Evolutionary conservation across 305 asterid species (phyloP).

Genomic region (Solanum aculeatissimum): DNA sequence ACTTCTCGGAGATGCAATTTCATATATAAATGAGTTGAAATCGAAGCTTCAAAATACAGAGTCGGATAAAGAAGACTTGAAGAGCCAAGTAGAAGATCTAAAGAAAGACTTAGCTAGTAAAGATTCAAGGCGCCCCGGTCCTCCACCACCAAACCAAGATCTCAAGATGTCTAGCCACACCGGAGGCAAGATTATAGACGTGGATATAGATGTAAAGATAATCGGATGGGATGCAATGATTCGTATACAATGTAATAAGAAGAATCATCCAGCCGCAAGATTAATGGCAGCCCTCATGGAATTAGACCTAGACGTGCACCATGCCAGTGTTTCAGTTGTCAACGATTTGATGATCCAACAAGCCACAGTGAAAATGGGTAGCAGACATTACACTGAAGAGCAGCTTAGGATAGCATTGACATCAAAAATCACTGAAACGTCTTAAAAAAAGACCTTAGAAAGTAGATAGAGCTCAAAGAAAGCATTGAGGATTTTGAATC

Average conservation of each 20-base stretch:
- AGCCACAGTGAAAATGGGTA: constrained; percentile 79
- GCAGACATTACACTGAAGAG: constrained; percentile 51
- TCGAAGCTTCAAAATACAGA: constrained; percentile 46
- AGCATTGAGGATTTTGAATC: neutral
- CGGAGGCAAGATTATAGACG: constrained; percentile 9
- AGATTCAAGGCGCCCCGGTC: neutral
- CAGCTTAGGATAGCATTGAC: constrained; percentile 66
- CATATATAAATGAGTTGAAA: constrained; percentile 68
- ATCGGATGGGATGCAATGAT: constrained; percentile 80
- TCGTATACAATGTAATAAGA: constrained; percentile 57
- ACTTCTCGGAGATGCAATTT: constrained; percentile 75
- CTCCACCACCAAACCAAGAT: constrained; percentile 17
- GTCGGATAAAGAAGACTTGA: constrained; percentile 41
- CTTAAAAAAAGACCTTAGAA: neutral
- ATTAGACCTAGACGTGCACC: constrained; percentile 65
- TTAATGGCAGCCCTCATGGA: constrained; percentile 77
- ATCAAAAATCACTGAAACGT: constrained; percentile 31
- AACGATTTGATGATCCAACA: constrained; percentile 85
- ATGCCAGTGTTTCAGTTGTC: constrained; percentile 79
- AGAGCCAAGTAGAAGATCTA: constrained; percentile 31
- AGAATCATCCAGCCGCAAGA: constrained; percentile 88
- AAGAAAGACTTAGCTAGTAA: constrained; percentile 34
- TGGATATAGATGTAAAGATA: constrained; percentile 74
- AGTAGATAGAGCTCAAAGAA: neutral
- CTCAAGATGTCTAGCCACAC: neutral